Evolutionary conservation across 2,329 filamentous ascomycete genomes (phyloP), one percentile per base, ranked within the genome.

Genomic region (Fusarium annulatum): DNA sequence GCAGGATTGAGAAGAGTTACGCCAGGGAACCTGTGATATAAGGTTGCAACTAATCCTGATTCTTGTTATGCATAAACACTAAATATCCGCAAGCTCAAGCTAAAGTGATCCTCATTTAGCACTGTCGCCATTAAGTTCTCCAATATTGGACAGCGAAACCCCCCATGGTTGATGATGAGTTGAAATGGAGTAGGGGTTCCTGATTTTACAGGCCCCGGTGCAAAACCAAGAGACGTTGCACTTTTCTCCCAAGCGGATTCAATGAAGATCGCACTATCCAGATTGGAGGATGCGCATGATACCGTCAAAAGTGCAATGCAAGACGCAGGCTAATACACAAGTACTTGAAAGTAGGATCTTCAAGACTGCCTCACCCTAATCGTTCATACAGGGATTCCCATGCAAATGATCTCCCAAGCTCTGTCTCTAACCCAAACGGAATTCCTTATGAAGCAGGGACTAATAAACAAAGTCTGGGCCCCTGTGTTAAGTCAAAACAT

Each of bases 81-180:
- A 34, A 11, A 7, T 28, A 28, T 28, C 14, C 0, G 21, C 6
- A 18, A 28, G 14, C 14, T 21, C 14, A 55, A 55, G 16, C 18
- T 26, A 53, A 39, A 2, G 9, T 3, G 9, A 19, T 21, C 11
- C 26, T 26, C 7, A 23, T 26, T 14, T 60, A 46, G 41, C 14
- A 8, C 4, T 10, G 2, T 19, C 1, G 2, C 4, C 0, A 12
- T 9, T 7, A 2, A 8, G 8, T 18, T 10, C 9, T 12, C 1
- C 26, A 41, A 6, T 1, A 33, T 28, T 21, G 14, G n/a, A 12
- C 1, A 15, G 16, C 11, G 26, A 11, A 23, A 18, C 28, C 10
- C 9, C 9, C 5, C 7, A 12, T 7, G 7, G 11, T 15, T 19
- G 23, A 39, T 28, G 18, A 18, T 3, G 2, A 30, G 14, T 19